These are phyloP conservation scores for Bryum argenteum DNA, from an alignment of 225 moss, liverwort and hornwort genomes.

Conservation along the genomic window DNA sequence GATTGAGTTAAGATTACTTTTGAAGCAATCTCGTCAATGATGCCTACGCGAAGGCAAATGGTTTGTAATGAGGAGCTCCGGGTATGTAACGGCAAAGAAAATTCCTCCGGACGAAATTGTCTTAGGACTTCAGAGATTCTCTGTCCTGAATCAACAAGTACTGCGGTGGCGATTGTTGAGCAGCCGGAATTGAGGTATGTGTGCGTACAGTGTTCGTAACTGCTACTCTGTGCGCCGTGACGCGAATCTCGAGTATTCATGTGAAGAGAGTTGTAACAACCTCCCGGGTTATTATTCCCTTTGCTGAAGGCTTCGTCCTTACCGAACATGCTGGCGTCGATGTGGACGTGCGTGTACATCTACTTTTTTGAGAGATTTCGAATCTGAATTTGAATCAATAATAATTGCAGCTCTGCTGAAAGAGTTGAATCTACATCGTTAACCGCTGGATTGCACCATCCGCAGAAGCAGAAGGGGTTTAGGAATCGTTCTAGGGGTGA, in stretches of 20 bases:
- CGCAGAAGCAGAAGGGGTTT: background rate
- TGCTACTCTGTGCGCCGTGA: conserved; percentile 10
- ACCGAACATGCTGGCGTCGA: background rate
- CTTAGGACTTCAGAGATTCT: conserved; percentile 72
- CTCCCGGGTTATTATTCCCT: no score
- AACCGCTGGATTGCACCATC: background rate
- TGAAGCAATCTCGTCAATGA: conserved; percentile 23
- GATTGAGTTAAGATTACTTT: conserved; percentile 20
- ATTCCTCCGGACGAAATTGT: conserved; percentile 55
- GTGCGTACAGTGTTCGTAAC: background rate
- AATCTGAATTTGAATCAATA: no score
- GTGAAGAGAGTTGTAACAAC: background rate
- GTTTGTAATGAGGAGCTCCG: conserved; percentile 48
- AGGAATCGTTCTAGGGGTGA: background rate
- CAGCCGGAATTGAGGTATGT: conserved; percentile 85
- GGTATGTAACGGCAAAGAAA: conserved; percentile 61
- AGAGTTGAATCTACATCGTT: conserved; percentile 11
- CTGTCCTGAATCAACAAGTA: conserved; percentile 85
- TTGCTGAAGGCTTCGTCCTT: no score
- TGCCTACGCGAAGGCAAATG: conserved; percentile 54
- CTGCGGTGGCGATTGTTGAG: conserved; percentile 80
- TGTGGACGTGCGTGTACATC: conserved; percentile 16
- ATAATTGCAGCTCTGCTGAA: conserved; percentile 14
- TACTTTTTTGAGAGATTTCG: background rate
- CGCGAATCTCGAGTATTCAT: conserved; percentile 5